Evolutionary conservation across 2,329 filamentous ascomycete genomes (phyloP).

Genomic region (Talaromyces sp.): DNA sequence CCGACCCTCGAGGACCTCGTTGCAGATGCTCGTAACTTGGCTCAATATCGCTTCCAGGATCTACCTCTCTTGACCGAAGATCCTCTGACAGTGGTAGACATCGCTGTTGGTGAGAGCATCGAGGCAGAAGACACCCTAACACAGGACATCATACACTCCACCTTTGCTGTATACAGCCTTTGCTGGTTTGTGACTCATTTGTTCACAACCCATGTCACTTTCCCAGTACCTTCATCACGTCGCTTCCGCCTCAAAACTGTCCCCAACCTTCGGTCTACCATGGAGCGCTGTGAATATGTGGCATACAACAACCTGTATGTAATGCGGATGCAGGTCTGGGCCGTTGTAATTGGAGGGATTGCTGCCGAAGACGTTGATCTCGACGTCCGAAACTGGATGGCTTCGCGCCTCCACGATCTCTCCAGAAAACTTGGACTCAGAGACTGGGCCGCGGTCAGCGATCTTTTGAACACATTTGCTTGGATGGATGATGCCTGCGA

Average conservation of each 20-base stretch:
- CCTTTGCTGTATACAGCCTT: constrained; percentile 6
- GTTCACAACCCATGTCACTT: constrained; percentile 11
- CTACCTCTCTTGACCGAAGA: constrained; percentile 4
- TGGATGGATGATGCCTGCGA: constrained; percentile 10
- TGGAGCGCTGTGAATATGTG: not conserved
- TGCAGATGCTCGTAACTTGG: constrained; percentile 9
- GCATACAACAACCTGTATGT: not conserved
- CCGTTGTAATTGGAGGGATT: constrained; percentile 10
- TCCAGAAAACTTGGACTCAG: constrained; percentile 1
- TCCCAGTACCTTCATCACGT: constrained; percentile 7
- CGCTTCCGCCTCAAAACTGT: constrained; percentile 6
- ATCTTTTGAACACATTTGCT: constrained; percentile 9
- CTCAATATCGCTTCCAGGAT: constrained; percentile 9
- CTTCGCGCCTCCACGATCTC: constrained; percentile 2
- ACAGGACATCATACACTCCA: not conserved
- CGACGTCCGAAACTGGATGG: constrained; percentile 6
- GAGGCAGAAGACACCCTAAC: not conserved
- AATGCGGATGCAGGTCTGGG: constrained; percentile 9
- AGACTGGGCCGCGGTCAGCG: constrained; percentile 1
- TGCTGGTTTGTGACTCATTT: constrained; percentile 9
- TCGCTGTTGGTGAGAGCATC: not conserved
- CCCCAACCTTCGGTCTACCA: not conserved
- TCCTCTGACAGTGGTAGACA: constrained; percentile 3
- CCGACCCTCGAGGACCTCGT: not conserved
- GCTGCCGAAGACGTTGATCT: constrained; percentile 9